A percentile compares a stretch with the other conserved stretches of the same genome.
Conservation (phyloP, 108 stramenopile genomes). For the Pseudonitzschia multiseries region DNA sequence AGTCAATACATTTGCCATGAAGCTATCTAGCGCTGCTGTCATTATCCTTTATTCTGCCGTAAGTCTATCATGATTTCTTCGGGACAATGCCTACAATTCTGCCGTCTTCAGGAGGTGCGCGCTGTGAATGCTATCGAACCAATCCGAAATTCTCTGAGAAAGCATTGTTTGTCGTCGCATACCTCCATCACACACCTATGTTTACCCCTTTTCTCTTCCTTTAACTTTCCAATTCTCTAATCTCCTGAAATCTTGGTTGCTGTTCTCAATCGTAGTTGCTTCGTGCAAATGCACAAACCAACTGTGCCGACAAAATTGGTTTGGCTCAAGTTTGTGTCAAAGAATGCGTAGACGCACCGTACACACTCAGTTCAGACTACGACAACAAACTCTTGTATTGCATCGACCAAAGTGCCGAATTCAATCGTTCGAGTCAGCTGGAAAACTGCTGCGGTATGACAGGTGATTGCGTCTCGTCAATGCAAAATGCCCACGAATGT, state of each 20-base stretch:
- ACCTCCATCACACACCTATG: background rate
- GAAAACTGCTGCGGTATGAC: constrained; percentile 4
- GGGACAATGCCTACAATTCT: no score
- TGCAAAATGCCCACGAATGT: background rate
- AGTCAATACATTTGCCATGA: background rate
- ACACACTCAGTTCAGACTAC: background rate
- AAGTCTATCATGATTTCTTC: no score
- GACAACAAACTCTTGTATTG: background rate
- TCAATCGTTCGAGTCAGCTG: background rate
- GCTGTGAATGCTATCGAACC: no score
- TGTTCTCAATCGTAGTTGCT: background rate
- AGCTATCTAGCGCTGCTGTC: background rate
- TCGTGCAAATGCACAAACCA: background rate
- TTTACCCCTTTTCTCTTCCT: background rate
- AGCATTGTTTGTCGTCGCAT: no score
- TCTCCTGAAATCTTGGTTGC: background rate
- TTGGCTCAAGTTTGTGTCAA: background rate
- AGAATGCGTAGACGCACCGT: background rate
- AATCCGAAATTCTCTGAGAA: background rate
- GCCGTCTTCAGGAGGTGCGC: no score
- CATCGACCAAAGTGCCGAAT: background rate
- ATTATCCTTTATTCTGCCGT: background rate
- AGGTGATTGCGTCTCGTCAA: background rate
- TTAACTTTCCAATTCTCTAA: no score
- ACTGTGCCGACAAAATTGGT: background rate